Evolutionary conservation across 2,329 filamentous ascomycete genomes (phyloP).

Genomic region (Venturia oleaginea): DNA sequence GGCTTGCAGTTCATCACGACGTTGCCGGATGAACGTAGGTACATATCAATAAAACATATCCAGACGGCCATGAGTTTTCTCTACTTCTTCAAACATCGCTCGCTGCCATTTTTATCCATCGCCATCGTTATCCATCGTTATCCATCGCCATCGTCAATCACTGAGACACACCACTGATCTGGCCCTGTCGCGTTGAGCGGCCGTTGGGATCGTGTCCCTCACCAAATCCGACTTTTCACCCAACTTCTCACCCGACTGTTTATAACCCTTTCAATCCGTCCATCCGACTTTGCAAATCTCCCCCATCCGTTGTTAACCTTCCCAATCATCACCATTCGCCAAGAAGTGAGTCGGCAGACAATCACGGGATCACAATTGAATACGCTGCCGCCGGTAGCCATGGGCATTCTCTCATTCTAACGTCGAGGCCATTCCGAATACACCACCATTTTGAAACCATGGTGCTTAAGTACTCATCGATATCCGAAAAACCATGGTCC

Average conservation of each 20-base stretch:
- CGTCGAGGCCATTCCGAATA: too few species aligned
- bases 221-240: background rate
- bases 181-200: background rate
- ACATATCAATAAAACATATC: too few species aligned
- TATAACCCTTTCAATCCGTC: background rate
- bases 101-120: background rate
- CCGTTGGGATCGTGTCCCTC: background rate
- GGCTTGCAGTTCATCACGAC: background rate
- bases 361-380: too few species aligned
- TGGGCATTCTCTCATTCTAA: too few species aligned
- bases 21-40: background rate
- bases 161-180: background rate
- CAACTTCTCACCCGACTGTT: background rate
- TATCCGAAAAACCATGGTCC: too few species aligned
- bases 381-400: too few species aligned
- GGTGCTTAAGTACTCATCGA: too few species aligned
- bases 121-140: background rate
- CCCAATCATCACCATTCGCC: too few species aligned
- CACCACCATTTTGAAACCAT: too few species aligned
- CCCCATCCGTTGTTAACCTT: background rate
- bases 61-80: background rate
- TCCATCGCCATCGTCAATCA: background rate
- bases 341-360: too few species aligned
- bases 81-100: background rate
- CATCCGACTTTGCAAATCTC: background rate